Percentiles rank a stretch among this genome's conserved stretches.
These are phyloP conservation scores for Lipomyces mesembrius DNA, from an alignment of 805 yeast species.

Conservation along the genomic window DNA sequence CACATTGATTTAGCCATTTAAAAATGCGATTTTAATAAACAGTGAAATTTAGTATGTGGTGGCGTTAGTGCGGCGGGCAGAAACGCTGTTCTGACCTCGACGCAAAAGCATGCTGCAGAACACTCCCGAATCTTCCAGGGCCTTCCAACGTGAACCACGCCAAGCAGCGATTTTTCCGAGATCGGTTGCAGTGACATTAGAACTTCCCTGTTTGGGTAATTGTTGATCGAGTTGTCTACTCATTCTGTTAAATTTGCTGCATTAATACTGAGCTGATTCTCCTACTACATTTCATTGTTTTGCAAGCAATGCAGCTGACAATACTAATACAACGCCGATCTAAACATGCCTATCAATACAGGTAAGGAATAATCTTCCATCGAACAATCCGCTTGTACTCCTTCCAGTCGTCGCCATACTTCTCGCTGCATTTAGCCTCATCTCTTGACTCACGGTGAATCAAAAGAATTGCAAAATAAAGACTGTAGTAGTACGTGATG, in stretches of 20 bases:
- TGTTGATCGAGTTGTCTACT: not conserved
- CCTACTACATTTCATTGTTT: not conserved
- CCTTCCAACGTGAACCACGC: not conserved
- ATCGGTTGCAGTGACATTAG: too few species aligned
- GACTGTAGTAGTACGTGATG: conserved; percentile 82
- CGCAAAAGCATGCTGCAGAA: not conserved
- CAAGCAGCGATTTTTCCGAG: not conserved
- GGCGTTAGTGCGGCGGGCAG: not conserved
- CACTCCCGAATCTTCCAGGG: not conserved
- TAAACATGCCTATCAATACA: conserved; percentile 56
- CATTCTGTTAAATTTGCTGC: not conserved
- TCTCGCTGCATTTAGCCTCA: conserved; percentile 83
- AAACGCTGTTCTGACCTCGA: not conserved
- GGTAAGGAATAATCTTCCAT: conserved; percentile 84
- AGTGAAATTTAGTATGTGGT: not conserved
- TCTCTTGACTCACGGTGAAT: conserved; percentile 90
- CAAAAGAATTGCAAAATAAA: conserved; percentile 80
- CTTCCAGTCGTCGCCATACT: conserved; percentile 86
- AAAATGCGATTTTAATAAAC: not conserved
- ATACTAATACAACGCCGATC: not conserved
- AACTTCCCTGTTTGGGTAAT: not conserved
- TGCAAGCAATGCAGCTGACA: too few species aligned
- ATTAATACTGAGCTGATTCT: not conserved
- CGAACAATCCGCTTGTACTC: conserved; percentile 82
- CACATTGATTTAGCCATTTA: not conserved